Base-by-base conservation (phyloP, 208 protist species). In the Trypanosoma brucei region DNA sequence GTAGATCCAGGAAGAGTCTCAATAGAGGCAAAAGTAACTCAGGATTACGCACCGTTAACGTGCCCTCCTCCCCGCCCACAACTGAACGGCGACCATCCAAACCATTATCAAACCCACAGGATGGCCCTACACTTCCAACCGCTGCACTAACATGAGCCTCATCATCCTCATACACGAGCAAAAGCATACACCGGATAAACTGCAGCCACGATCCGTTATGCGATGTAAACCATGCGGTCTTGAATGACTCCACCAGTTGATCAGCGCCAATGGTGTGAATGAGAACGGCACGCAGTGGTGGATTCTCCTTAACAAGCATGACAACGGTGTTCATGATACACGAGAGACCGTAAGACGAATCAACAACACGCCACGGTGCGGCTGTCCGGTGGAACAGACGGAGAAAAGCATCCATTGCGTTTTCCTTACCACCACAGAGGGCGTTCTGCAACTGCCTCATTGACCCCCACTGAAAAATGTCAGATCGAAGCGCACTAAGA, bases 391-490 rank as follows among this genome's bases (percentile, higher is more conserved):
- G 74, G 38, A 93, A 62, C 3, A 91, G 68, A 2, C 57, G 61
- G 46, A 82, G 39, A 67, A 84, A 82, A 42, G 59, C 52, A 44
- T 84, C 75, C 2, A 37, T 59, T 2, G 58, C 62, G 36, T n/a
- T 59, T 31, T 42, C 50, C 45, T 34, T 38, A 44, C 48, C 42
- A 34, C 46, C 65, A 51, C 72, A 83, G 1, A 88, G 35, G 0
- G 59, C 67, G 63, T 73, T 69, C 54, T 88, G 82, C 48, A 88
- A 69, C 52, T 54, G 64, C 37, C 76, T 76, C 45, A 70, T 61
- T 11, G 62, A 46, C 3, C 62, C 69, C 62, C 59, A 68, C 35
- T 22, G 30, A 14, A 37, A 42, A 38, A 42, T 54, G 35, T 62
- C 64, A 3, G 35, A 34, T 9, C 40, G 8, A 42, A 81, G 52